Base-by-base conservation (phyloP, 2,329 filamentous ascomycete genomes). In the Pseudogymnoascus sp. region DNA sequence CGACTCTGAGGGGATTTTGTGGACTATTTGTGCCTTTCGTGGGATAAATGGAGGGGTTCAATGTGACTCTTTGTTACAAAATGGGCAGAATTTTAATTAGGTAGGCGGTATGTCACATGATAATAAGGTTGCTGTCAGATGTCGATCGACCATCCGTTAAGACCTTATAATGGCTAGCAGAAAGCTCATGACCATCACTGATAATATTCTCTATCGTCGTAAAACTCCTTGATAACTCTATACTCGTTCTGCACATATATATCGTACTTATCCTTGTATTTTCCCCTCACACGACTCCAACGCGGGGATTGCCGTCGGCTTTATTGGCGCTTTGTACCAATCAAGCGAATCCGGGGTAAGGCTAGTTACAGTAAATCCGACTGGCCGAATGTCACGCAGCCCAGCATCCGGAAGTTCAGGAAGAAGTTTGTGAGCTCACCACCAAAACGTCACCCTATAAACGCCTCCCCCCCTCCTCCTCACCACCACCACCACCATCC, bases 41-140 rank as follows among this genome's bases (percentile, higher is more conserved):
- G 48, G 48, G 48, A 55, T 55, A 55, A 55, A 55, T 55, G 48
- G 48, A 55, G 48, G 48, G 48, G 48, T 55, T 55, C 48, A 55
- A 55, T 55, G 13, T 55, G 48, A 55, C 48, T 55, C 48, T 33
- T 42, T 55, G 48, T 55, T 33, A 35, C 48, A 55, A 55, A 55
- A 18, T 3, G 29, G 48, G 48, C 48, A 55, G 48, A 55, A 55
- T 55, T 55, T 55, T 5, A 33, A 18, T 35, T 55, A 1, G 15
- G 48, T 55, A 55, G 48, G 48, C 48, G 48, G 48, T 55, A 33
- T 7, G 35, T 55, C 48, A 55, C 48, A 55, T 55, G 48, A 55
- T 15, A 12, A 13, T 21, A 13, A 33, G n/a, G 48, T 35, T 55
- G 4, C 48, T 55, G 48, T 55, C 29, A 35, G 29, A 33, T 15